Base-by-base conservation (phyloP, 768 basidiomycete species). In the Rhodotorula kratochvilovae region DNA sequence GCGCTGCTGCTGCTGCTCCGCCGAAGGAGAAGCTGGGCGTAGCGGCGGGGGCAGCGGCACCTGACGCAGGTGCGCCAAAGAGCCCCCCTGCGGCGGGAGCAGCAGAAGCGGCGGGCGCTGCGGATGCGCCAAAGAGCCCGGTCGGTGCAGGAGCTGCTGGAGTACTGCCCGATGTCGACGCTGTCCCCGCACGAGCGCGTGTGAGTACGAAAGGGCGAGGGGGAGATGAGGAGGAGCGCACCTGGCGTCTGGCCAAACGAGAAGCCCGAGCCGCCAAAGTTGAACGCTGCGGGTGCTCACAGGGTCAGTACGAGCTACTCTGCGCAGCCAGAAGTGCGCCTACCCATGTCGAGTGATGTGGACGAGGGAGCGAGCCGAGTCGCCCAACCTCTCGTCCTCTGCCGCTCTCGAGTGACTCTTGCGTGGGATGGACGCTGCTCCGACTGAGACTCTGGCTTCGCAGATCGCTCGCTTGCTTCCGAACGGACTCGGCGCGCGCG, bases 401-500 rank as follows among this genome's bases (percentile, higher is more conserved):
- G 6, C 33, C 21, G 19, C 13, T 10, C 16, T 25, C 8, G 36
- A 15, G 23, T 16, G 17, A 21, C 59, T n/a, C 19, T 43, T 19
- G 33, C 15, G 5, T 33, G 6, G 21, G 16, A 31, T 63, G 42
- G 17, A 15, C 15, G 5, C 1, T 16, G n/a, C 27, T 6, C 5
- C 16, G 8, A 4, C 35, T 2, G 15, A n/a, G n/a, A 54, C 46
- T 17, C 55, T 65, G 7, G 23, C 23, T 1, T 43, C 59, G 45
- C 35, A 63, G 2, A 71, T 75, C 42, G 67, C 63, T 11, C 43
- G 58, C 1, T 51, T 72, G 10, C 60, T 75, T 3, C 74, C 74
- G 6, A 75, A 75, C 66, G 74, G 74, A n/a, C 65, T 75, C 36
- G 74, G 74, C 63, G 67, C 74, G 12, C 17, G 25, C 1, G 74